phyloP scores from a whole-genome alignment of 1,284 basidiomycete species.

The Irpex sp. region DNA sequence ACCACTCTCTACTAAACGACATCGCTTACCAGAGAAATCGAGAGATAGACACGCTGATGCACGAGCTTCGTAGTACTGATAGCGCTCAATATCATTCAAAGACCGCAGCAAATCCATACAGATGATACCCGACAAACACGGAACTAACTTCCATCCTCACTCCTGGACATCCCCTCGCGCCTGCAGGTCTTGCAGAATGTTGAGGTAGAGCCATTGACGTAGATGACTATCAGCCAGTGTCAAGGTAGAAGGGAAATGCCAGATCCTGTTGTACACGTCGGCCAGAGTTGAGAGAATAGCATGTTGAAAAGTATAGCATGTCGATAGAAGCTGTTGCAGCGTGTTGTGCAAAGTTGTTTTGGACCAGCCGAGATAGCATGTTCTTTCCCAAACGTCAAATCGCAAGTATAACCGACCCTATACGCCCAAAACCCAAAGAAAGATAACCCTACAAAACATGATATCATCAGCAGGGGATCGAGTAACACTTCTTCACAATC shows the following conservation, averaged over 20 bases:
- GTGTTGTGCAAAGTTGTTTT: background rate
- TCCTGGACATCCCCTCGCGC: no score
- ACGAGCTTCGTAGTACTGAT: no score
- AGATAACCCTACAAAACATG: background rate
- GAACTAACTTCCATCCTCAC: no score
- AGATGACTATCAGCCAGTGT: no score
- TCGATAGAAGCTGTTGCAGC: background rate
- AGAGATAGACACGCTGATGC: no score
- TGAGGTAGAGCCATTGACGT: no score
- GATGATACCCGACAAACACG: no score
- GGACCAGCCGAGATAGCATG: background rate
- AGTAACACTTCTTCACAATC: background rate
- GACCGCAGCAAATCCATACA: no score
- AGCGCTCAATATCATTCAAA: no score
- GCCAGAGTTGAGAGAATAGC: background rate
- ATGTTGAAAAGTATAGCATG: background rate
- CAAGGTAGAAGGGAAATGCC: background rate
- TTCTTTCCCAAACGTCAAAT: constrained; percentile 1
- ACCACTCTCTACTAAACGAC: no score
- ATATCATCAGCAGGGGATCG: background rate
- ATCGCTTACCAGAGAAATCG: no score
- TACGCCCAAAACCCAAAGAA: background rate
- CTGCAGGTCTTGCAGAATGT: no score
- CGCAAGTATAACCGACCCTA: background rate
- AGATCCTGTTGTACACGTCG: background rate